Base-by-base conservation (phyloP, 768 basidiomycete species). In the Pleurotus djamor region DNA sequence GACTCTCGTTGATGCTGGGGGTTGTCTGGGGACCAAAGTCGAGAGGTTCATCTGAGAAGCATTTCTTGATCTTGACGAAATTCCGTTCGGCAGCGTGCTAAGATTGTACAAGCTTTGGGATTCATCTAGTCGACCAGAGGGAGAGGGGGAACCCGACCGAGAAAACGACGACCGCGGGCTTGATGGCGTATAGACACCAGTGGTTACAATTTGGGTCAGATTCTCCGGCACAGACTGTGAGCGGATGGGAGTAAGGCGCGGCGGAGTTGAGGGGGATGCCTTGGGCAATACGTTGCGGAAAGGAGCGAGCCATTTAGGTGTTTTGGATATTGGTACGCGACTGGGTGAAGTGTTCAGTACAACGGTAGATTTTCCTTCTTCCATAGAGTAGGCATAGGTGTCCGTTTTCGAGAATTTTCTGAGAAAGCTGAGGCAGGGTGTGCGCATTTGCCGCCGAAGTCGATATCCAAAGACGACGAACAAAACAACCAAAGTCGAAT, bases 21-120 rank as follows among this genome's bases (percentile, higher is more conserved):
- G 44, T 44, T 61, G 72, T 50, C 86, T 78, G 45, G 87, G 77
- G 35, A 78, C 72, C 60, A 84, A 67, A n/a, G 74, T 76, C 38
- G 83, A 76, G 43, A 90, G 67, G 67, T 81, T 90, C 68, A 85
- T 79, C 69, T 85, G 82, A 4, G 88, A 90, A 6, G 79, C 77
- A 62, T 89, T 91, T 63, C 86, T 76, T 63, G 89, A 91, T 13
- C 89, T 82, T 51, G 83, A 74, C 32, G 82, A 79, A 56, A 74
- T 66, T 68, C 73, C 67, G 63, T 62, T 64, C 59, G 64, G 60
- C 60, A 64, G 43, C 44, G 60, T 6, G 63, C 64, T 41, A 62
- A 66, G 36, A 43, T 58, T 49, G 9, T 67, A 68, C 12, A 63
- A 59, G 52, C 64, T 60, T n/a, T 64, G 69, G 51, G 73, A 74